Evolutionary conservation across 257 asterid genomes (phyloP).

Genomic region (Nicotiana obtusifolia): DNA sequence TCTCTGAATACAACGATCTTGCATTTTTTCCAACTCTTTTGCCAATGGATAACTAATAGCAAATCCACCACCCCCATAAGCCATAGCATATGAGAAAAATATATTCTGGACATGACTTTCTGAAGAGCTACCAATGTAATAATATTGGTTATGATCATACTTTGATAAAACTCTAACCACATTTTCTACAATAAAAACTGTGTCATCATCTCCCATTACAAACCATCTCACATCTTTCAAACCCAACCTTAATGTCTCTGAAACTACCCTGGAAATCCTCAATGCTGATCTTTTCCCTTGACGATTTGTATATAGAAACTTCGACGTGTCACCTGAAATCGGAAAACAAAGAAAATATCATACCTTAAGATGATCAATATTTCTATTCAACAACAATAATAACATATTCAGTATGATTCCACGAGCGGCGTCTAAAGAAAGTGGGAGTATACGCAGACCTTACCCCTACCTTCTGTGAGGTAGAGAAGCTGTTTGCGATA

Average conservation of each 20-base stretch:
- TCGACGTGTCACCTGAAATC: slow-evolving; percentile 33
- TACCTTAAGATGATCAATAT: not conserved
- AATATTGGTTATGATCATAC: slow-evolving; percentile 55
- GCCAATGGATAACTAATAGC: slow-evolving; percentile 69
- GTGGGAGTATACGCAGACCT: no score
- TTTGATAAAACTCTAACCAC: slow-evolving; percentile 44
- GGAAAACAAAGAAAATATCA: not conserved
- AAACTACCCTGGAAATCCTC: slow-evolving; percentile 55
- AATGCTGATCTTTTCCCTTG: slow-evolving; percentile 62
- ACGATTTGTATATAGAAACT: slow-evolving; percentile 38
- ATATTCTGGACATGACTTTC: slow-evolving; percentile 72
- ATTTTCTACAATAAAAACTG: slow-evolving; percentile 56
- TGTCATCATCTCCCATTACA: slow-evolving; percentile 74
- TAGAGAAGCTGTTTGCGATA: no score
- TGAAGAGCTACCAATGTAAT: slow-evolving; percentile 57
- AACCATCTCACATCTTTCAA: slow-evolving; percentile 56
- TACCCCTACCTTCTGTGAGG: no score
- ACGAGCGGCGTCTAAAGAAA: no score
- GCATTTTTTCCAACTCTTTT: slow-evolving; percentile 54
- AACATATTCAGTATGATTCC: no score
- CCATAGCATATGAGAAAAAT: slow-evolving; percentile 60
- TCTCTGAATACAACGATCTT: slow-evolving; percentile 55
- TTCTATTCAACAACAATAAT: not conserved
- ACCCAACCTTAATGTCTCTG: slow-evolving; percentile 49
- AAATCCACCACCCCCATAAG: slow-evolving; percentile 73